Evolutionary conservation across 208 protist species (phyloP).

Genomic region (Acanthamoeba castellanii): DNA sequence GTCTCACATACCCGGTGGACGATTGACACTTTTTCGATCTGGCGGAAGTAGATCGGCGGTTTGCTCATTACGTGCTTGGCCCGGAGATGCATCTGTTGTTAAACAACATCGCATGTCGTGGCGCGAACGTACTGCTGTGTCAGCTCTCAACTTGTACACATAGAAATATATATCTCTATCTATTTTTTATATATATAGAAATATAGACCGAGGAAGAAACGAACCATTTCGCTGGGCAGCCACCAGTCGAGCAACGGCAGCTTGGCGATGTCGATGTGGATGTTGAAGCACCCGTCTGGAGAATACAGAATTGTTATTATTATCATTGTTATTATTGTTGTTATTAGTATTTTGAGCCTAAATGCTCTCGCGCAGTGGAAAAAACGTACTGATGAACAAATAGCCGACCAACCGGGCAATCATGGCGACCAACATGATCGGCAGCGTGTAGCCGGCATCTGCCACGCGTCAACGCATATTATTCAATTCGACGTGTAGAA

Average conservation of each 20-base stretch:
- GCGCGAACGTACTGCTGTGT: too few relatives aligned
- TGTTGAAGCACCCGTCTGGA: constrained; percentile 23
- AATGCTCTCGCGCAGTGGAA: neutral
- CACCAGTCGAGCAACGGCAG: constrained; percentile 55
- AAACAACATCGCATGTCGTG: too few relatives aligned
- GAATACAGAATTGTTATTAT: neutral
- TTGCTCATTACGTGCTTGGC: constrained; percentile 55
- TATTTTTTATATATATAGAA: too few relatives aligned
- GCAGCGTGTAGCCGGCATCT: constrained; percentile 54
- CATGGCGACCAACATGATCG: constrained; percentile 49
- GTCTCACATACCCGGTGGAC: constrained; percentile 9
- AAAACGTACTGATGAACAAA: constrained; percentile 20
- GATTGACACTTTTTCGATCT: constrained; percentile 67
- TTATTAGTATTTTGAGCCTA: neutral
- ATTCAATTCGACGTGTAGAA: too few relatives aligned
- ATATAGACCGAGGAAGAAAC: neutral
- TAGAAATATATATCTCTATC: neutral
- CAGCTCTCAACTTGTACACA: too few relatives aligned
- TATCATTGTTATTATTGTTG: neutral
- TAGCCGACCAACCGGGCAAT: constrained; percentile 42
- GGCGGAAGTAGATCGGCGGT: constrained; percentile 62
- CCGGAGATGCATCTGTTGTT: neutral
- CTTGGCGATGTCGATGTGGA: constrained; percentile 60
- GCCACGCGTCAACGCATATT: neutral
- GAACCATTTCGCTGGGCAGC: constrained; percentile 52